These are phyloP conservation scores for Santalum album DNA, from an alignment of 164 flowering plant genomes.

Conservation along the genomic window DNA sequence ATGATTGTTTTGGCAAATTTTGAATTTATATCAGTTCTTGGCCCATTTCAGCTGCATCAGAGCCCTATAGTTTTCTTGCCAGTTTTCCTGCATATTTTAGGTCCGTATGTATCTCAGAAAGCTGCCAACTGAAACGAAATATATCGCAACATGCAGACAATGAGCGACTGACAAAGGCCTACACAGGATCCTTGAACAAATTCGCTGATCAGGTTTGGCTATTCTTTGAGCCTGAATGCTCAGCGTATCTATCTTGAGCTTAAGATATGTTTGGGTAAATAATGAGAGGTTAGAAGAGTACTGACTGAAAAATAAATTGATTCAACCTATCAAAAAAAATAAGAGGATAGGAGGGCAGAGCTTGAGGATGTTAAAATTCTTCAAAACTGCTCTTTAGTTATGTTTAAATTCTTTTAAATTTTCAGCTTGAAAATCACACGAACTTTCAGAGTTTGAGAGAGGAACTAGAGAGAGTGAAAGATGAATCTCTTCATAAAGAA, in stretches of 20 bases:
- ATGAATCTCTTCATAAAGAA: slow-evolving; percentile 27
- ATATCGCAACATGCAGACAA: slow-evolving; percentile 33
- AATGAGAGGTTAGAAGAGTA: no score
- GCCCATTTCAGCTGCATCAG: no score
- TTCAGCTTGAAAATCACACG: slow-evolving; percentile 38
- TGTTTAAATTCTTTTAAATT: not conserved
- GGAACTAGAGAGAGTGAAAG: slow-evolving; percentile 34
- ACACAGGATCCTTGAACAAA: slow-evolving; percentile 34
- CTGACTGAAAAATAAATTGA: no score
- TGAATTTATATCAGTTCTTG: no score
- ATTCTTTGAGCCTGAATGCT: not conserved
- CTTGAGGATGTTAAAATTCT: not conserved
- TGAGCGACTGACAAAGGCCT: slow-evolving; percentile 35
- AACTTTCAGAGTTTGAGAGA: slow-evolving; percentile 36
- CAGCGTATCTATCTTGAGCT: no score
- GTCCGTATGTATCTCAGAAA: not conserved
- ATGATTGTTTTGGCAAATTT: no score
- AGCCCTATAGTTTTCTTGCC: no score
- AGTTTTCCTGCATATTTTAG: not conserved
- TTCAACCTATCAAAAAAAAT: not conserved
- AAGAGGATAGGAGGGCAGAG: not conserved
- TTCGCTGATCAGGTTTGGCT: slow-evolving; percentile 42
- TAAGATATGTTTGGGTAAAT: no score
- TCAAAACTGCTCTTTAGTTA: not conserved
- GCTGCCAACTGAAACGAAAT: not conserved